phyloP scores from a whole-genome alignment of 139 green algal genomes.

The Volvox reticuliferus region DNA sequence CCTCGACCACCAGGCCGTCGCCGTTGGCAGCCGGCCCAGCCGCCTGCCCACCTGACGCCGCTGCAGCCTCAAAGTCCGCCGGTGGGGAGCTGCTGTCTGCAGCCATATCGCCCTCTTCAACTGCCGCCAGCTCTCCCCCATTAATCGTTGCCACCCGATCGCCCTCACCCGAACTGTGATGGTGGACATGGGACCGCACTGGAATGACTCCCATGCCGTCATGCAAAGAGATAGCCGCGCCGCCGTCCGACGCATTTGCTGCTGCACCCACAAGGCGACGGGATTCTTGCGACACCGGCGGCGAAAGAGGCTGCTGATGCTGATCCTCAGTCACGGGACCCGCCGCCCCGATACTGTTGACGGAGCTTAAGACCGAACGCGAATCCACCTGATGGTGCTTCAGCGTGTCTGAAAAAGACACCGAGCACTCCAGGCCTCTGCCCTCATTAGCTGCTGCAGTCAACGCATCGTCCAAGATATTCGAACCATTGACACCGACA shows the following conservation, averaged over 20 bases:
- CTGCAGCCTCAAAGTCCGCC: not conserved
- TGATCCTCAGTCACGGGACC: no score
- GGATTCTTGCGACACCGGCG: not conserved
- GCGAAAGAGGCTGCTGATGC: not conserved
- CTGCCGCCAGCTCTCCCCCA: not conserved
- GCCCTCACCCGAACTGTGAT: not conserved
- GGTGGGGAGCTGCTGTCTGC: not conserved
- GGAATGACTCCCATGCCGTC: slow-evolving; percentile 17
- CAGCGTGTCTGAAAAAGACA: not conserved
- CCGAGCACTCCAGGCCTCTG: not conserved
- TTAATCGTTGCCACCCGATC: not conserved
- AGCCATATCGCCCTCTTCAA: not conserved
- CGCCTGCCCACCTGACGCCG: not conserved
- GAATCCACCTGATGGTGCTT: not conserved
- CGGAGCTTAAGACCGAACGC: not conserved
- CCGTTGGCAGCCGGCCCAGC: not conserved
- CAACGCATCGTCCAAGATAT: no score
- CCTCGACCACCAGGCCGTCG: not conserved
- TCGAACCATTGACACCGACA: no score
- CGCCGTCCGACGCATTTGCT: slow-evolving; percentile 9
- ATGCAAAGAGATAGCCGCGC: slow-evolving; percentile 20
- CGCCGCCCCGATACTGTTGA: not conserved
- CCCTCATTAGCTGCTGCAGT: no score
- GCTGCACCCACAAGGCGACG: not conserved
- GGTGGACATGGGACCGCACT: not conserved